Percentiles rank a stretch among this genome's conserved stretches.
phyloP scores from a whole-genome alignment of 2,329 filamentous ascomycete species.

The Emericellopsis atlantica region DNA sequence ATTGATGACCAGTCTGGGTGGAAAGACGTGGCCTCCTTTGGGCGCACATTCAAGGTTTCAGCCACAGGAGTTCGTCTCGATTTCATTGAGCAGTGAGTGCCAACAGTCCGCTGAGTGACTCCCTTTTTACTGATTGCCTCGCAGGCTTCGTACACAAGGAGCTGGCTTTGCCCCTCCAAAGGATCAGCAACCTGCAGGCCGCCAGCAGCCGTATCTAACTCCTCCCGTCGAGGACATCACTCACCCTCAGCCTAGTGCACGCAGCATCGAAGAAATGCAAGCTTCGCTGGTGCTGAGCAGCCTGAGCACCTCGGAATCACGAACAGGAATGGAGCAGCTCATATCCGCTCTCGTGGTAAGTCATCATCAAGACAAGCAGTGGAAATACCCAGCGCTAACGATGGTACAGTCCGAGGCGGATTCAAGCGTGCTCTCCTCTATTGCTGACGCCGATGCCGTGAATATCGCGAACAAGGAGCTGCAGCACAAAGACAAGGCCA shows the following conservation, averaged over 20 bases:
- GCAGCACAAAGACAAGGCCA: conserved; percentile 24
- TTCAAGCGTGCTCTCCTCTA: conserved; percentile 29
- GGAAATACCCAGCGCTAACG: conserved; percentile 3
- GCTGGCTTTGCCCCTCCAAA: conserved; percentile 21
- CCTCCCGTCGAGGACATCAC: conserved; percentile 9
- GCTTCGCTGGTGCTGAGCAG: conserved; percentile 51
- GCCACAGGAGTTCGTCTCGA: conserved; percentile 55
- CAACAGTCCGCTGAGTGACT: neutral
- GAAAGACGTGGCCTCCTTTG: conserved; percentile 46
- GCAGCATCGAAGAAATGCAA: conserved; percentile 49
- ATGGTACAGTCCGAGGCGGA: conserved; percentile 29
- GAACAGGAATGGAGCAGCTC: conserved; percentile 38
- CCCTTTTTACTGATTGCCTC: conserved; percentile 4
- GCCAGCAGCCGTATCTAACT: conserved; percentile 12
- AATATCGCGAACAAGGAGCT: conserved; percentile 28
- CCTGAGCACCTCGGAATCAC: conserved; percentile 32
- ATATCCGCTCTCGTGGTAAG: conserved; percentile 51
- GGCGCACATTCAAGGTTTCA: conserved; percentile 51
- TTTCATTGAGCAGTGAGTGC: conserved; percentile 53
- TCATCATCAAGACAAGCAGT: conserved; percentile 7
- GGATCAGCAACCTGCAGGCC: conserved; percentile 12
- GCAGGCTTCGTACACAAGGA: conserved; percentile 22
- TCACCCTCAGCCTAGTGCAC: conserved; percentile 22
- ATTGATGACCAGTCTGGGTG: conserved; percentile 30
- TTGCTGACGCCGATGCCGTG: conserved; percentile 31